phyloP scores from a whole-genome alignment of 495 filamentous ascomycete genomes.

The Penicillium maclennaniae region DNA sequence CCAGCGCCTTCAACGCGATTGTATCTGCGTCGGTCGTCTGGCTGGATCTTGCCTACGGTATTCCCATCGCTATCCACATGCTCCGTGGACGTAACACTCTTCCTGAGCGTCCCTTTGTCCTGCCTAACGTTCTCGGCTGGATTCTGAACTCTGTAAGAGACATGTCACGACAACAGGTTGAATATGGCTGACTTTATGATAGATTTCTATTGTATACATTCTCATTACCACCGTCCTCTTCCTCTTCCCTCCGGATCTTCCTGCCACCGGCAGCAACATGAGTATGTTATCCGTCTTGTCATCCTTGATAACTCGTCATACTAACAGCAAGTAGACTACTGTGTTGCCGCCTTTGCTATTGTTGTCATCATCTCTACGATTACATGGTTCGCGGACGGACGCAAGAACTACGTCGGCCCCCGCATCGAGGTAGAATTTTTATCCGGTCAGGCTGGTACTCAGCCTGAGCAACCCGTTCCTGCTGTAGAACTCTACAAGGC shows the following conservation, averaged over 20 bases:
- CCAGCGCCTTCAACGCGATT: conserved; percentile 59
- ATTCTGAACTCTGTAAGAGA: conserved; percentile 38
- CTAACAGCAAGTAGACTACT: conserved; percentile 51
- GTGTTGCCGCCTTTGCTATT: conserved; percentile 65
- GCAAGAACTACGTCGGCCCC: conserved; percentile 67
- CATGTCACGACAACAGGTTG: background rate
- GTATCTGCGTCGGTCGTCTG: conserved; percentile 67
- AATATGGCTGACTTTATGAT: background rate
- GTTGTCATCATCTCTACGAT: conserved; percentile 60
- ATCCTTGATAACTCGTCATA: background rate
- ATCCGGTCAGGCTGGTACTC: conserved; percentile 16
- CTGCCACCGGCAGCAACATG: conserved; percentile 67
- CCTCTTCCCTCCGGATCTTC: conserved; percentile 67
- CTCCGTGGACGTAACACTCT: conserved; percentile 61
- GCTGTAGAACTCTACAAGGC: conserved; percentile 18
- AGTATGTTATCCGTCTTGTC: conserved; percentile 40
- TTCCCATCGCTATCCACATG: conserved; percentile 66
- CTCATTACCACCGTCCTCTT: conserved; percentile 69
- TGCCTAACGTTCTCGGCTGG: conserved; percentile 56
- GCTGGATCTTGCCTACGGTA: conserved; percentile 67
- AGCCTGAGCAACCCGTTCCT: conserved; percentile 17
- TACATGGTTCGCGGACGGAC: conserved; percentile 71
- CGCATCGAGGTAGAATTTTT: conserved; percentile 47
- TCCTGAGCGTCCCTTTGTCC: conserved; percentile 57
- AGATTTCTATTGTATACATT: conserved; percentile 64